A percentile compares a stretch with the other conserved stretches of the same genome.
These are phyloP conservation scores for Aureobasidium subglaciale DNA, from an alignment of 2,329 filamentous ascomycete genomes.

Conservation along the genomic window DNA sequence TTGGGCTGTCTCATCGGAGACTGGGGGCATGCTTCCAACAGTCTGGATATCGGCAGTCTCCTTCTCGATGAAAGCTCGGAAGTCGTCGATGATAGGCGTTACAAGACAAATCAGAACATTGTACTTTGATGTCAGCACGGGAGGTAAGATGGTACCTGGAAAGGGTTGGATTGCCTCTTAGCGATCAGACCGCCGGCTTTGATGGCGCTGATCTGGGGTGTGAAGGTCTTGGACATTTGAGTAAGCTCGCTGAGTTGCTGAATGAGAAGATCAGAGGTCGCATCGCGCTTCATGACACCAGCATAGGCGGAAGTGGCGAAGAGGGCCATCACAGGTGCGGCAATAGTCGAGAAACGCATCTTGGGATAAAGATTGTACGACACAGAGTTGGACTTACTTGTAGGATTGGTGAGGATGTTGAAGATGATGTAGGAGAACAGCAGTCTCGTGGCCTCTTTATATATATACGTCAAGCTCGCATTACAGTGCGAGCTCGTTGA, in stretches of 20 bases:
- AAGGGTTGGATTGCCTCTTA: background rate
- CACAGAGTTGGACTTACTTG: background rate
- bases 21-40: too few species aligned
- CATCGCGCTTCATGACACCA: background rate
- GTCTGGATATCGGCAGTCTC: constrained; percentile 15
- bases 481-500: background rate
- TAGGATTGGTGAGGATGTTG: background rate
- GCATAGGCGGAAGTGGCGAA: background rate
- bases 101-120: too few species aligned
- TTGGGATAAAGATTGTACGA: background rate
- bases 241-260: constrained; percentile 14
- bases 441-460: background rate
- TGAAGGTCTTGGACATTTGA: background rate
- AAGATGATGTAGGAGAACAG: background rate
- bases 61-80: constrained; percentile 25
- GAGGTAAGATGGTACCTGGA: background rate
- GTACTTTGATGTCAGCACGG: too few species aligned
- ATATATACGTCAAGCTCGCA: background rate
- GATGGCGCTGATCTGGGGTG: background rate
- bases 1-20: constrained; percentile 23
- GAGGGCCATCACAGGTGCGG: background rate
- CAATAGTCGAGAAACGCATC: background rate
- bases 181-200: too few species aligned
- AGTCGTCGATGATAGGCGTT: constrained; percentile 25
- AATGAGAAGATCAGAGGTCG: constrained; percentile 4